Evolutionary conservation across 2,329 filamentous ascomycete species (phyloP).

Genomic region (Sclerotinia nivalis): DNA sequence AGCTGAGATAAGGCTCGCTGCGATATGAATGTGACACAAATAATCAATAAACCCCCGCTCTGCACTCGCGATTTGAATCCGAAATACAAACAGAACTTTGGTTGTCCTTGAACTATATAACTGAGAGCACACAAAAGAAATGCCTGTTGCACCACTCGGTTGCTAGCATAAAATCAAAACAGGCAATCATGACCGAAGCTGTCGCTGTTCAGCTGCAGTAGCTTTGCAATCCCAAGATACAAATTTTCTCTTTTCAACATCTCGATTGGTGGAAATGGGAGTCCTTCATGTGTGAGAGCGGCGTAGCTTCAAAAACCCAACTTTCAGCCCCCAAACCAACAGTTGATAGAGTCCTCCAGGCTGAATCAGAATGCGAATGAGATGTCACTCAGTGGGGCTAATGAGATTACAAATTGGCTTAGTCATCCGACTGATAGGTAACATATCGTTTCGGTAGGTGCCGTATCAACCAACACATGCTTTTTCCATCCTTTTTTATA

Average conservation of each 20-base stretch:
- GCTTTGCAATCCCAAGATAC: not conserved
- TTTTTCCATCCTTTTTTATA: too few relatives aligned
- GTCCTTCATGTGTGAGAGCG: not conserved
- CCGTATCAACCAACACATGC: too few relatives aligned
- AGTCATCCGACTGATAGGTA: not conserved
- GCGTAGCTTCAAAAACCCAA: not conserved
- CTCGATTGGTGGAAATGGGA: slow-evolving; percentile 11
- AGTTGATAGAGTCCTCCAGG: not conserved
- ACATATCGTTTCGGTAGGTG: not conserved
- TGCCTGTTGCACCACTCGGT: slow-evolving; percentile 3
- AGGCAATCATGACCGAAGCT: slow-evolving; percentile 1
- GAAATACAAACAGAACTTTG: not conserved
- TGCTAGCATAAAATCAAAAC: not conserved
- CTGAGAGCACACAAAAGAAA: not conserved
- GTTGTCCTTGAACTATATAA: not conserved
- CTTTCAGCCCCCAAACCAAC: slow-evolving; percentile 4
- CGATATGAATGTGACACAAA: not conserved
- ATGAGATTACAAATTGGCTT: not conserved
- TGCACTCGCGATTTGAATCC: not conserved
- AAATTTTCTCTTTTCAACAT: not conserved
- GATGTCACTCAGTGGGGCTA: not conserved
- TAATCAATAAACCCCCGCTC: not conserved
- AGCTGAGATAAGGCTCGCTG: slow-evolving; percentile 10
- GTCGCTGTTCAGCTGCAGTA: slow-evolving; percentile 12
- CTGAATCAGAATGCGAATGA: not conserved